Percentiles rank a stretch among this genome's conserved stretches.
Evolutionary conservation across 441 rosid species (phyloP).

Genomic region (Daphne laureola): DNA sequence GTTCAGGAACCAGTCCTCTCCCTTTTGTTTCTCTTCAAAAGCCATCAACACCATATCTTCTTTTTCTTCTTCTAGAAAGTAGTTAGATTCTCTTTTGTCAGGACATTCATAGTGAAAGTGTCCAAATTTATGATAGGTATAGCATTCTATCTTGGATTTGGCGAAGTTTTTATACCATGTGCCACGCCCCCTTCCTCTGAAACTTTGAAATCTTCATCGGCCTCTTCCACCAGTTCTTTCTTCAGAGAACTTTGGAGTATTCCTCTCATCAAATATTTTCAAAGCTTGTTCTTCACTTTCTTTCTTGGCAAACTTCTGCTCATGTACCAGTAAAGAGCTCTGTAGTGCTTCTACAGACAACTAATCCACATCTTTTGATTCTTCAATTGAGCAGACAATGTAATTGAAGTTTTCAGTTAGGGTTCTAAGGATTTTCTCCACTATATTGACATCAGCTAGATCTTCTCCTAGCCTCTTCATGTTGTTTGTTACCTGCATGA

Average conservation of each 20-base stretch:
- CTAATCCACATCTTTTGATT: too few relatives aligned
- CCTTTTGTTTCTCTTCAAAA: too few relatives aligned
- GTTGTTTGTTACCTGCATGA: too few relatives aligned
- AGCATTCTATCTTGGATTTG: neutral
- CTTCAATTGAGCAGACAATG: too few relatives aligned
- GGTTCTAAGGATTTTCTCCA: too few relatives aligned
- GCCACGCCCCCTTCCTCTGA: neutral
- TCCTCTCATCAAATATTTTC: neutral
- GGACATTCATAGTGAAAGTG: neutral
- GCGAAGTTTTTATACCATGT: neutral
- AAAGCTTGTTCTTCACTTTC: neutral
- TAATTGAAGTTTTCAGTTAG: too few relatives aligned
- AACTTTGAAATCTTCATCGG: neutral
- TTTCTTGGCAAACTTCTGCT: neutral
- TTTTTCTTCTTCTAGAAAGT: neutral
- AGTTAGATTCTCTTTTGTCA: too few relatives aligned
- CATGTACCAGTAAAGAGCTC: neutral
- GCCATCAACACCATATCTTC: neutral
- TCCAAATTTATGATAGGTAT: neutral
- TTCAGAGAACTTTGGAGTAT: too few relatives aligned
- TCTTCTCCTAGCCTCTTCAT: too few relatives aligned
- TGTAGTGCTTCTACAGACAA: too few relatives aligned
- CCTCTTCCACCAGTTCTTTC: neutral
- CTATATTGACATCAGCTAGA: too few relatives aligned
- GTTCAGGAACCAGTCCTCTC: neutral